Conservation (phyloP, 495 filamentous ascomycete genomes). For the Hyaloscypha finlandica region DNA sequence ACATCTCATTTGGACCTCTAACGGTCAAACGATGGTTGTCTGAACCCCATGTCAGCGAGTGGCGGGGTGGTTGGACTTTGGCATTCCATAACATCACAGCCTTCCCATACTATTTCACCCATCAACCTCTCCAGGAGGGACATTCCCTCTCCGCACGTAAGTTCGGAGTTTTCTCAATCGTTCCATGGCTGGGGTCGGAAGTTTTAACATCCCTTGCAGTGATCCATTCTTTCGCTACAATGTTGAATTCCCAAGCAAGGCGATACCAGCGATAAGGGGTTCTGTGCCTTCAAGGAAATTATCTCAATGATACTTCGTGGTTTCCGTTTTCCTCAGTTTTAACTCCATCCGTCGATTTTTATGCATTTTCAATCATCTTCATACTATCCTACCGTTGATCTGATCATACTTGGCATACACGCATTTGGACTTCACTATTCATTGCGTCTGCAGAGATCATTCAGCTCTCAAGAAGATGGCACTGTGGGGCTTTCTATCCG, state of each 20-base stretch:
- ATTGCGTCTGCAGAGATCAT: neutral
- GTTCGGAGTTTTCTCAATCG: conserved; percentile 1
- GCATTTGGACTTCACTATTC: neutral
- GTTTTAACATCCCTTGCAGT: conserved; percentile 15
- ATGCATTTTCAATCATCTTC: neutral
- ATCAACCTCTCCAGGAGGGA: neutral
- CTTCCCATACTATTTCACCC: neutral
- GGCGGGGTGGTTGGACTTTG: conserved; percentile 12
- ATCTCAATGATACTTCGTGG: conserved; percentile 3
- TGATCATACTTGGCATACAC: neutral
- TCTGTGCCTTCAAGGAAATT: conserved; percentile 4
- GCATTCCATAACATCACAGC: neutral
- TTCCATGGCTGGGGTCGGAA: conserved; percentile 14
- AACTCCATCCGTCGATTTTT: conserved; percentile 5
- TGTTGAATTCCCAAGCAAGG: conserved; percentile 12
- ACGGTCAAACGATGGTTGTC: neutral
- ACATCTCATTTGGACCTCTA: neutral
- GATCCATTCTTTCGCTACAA: conserved; percentile 1
- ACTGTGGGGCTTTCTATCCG: conserved; percentile 7
- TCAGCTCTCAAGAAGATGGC: conserved; percentile 7
- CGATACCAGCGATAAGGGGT: conserved; percentile 8
- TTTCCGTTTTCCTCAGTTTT: neutral
- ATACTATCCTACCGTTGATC: conserved; percentile 2
- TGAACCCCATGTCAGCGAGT: neutral
- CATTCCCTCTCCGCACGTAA: neutral